Base-by-base conservation (phyloP, 139 green algal genomes). In the Auxenochlorella pyrenoidosa region DNA sequence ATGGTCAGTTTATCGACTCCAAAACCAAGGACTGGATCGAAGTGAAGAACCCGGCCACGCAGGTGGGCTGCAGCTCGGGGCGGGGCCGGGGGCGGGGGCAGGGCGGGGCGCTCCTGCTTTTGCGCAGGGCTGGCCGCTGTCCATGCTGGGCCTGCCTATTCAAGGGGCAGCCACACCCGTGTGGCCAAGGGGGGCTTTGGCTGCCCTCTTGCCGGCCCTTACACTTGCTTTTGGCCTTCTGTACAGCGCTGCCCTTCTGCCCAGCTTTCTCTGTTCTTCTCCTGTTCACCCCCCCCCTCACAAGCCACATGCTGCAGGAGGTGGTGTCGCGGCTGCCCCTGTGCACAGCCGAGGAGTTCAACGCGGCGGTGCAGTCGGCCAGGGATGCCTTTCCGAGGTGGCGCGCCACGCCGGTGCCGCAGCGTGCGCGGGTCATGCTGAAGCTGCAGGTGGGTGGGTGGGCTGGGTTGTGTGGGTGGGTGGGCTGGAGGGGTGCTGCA, bases 391-490 rank as follows among this genome's bases (percentile, higher is more conserved):
- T 98, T 83, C 92, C 93, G 0, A 89, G 80, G 3, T 99, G 97
- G 97, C 82, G 91, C 40, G 85, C 85, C 54, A 98, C 94, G 2
- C 94, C 97, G 0, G 87, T 99, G 58, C 87, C 94, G 10, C 91
- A 88, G 8, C 92, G 97, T 8, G 79, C 89, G 36, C 94, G 97
- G 1, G 94, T 99, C 34, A 99, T 99, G 96, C 92, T 99, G 78
- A 96, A 96, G 87, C 90, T 98, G 38, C 90, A 98, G 84, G 60
- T 73, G 36, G 36, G 68, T 3, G 60, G 68, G 47, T 12, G 12
- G 47, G 8, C 47, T 58, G 47, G 47, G 47, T 12, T 58, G 47
- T 6, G 47, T 58, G 6, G 47, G 6, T 71, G 22, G 3, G 13
- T 68, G 60, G 10, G 3, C 12, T 68, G 60, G 60, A 15, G 60